phyloP scores from a whole-genome alignment of 139 green algal genomes.

The Auxenochlorella protothecoides region DNA sequence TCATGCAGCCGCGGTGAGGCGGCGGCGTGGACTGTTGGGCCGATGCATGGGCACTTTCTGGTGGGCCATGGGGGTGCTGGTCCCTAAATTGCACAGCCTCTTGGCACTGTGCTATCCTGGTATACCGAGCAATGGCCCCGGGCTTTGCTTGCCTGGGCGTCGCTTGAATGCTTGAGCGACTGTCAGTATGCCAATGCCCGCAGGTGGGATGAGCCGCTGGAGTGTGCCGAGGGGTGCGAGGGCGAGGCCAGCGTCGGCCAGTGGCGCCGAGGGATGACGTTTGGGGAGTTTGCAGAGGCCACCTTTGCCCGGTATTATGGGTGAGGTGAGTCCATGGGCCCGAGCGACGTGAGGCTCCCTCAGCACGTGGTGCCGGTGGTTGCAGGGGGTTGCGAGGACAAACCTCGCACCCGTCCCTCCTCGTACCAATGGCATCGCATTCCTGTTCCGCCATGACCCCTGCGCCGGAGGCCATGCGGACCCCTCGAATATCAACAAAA shows the following conservation, averaged over 20 bases:
- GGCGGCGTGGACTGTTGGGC: not conserved
- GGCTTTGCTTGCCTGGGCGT: no score
- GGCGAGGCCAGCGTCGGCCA: conserved; percentile 23
- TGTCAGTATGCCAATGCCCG: not conserved
- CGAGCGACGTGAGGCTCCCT: no score
- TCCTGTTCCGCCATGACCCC: no score
- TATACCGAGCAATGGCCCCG: not conserved
- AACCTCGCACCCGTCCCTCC: no score
- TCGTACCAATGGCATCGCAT: no score
- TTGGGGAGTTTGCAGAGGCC: conserved; percentile 52
- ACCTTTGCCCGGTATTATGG: conserved; percentile 44
- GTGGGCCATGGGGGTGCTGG: no score
- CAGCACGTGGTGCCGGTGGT: no score
- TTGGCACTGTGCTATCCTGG: not conserved
- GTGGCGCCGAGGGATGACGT: conserved; percentile 45
- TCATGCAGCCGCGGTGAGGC: conserved; percentile 58
- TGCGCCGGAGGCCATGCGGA: no score
- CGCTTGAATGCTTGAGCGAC: not conserved
- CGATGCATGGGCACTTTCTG: not conserved
- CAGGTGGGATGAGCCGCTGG: conserved; percentile 33
- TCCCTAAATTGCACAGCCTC: not conserved
- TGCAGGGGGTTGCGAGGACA: no score
- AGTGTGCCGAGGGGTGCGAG: not conserved
- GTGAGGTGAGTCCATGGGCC: no score
- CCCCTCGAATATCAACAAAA: no score